phyloP scores from a whole-genome alignment of 345 rosid species.

The Eucalyptus sideroxylon region DNA sequence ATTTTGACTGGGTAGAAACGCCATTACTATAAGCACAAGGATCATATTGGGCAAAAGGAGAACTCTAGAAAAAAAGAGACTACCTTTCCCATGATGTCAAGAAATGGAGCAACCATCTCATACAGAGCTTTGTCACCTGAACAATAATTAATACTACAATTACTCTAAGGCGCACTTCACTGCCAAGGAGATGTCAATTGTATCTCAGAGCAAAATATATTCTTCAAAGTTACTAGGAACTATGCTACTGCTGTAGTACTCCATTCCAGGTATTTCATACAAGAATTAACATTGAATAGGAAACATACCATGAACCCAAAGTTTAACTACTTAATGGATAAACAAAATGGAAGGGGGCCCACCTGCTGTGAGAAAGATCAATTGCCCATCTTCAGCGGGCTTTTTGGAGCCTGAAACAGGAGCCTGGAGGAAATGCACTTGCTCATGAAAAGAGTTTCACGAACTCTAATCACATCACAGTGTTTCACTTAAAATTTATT shows the following conservation, averaged over 20 bases:
- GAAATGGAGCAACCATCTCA: constrained; percentile 45
- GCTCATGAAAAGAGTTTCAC: not conserved
- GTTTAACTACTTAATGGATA: not conserved
- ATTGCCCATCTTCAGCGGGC: constrained; percentile 86
- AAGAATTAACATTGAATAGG: not conserved
- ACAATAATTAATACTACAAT: not conserved
- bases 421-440: constrained; percentile 30
- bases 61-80: not conserved
- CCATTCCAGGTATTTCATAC: not conserved
- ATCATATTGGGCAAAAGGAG: not conserved
- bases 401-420: constrained; percentile 96
- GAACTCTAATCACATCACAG: not conserved
- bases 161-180: not conserved
- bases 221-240: not conserved
- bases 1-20: constrained; percentile 55
- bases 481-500: not conserved
- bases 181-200: not conserved
- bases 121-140: constrained; percentile 79
- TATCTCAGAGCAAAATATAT: not conserved
- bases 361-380: constrained; percentile 75
- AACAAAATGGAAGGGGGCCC: not conserved
- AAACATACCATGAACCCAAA: not conserved
- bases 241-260: not conserved
- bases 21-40: not conserved
- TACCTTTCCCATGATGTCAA: constrained; percentile 95